Percentiles rank a stretch among this genome's conserved stretches.
phyloP scores from a whole-genome alignment of 1,139 yeast species.

The Yamadazyma kanchanaburiensis region DNA sequence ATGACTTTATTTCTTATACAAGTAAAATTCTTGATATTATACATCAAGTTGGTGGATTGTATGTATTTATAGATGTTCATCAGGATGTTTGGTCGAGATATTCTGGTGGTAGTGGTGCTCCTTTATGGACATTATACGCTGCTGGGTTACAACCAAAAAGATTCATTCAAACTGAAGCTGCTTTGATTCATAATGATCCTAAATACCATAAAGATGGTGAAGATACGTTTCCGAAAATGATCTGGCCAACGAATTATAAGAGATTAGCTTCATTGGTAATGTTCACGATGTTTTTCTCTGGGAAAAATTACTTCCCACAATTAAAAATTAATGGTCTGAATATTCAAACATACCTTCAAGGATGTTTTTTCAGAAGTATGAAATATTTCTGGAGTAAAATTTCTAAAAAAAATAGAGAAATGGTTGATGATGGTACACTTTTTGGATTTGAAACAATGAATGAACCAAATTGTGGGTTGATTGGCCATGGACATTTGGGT shows the following conservation, averaged over 20 bases:
- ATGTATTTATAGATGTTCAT: conserved; percentile 83
- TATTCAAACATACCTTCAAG: conserved; percentile 75
- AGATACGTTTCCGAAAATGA: conserved; percentile 68
- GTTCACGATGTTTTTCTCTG: conserved; percentile 86
- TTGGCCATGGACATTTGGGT: conserved; percentile 50
- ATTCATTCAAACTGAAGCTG: conserved; percentile 70
- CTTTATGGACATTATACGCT: conserved; percentile 93
- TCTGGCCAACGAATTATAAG: conserved; percentile 88
- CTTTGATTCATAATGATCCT: conserved; percentile 62
- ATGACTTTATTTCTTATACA: conserved; percentile 70
- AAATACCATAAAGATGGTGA: conserved; percentile 30
- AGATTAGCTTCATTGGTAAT: conserved; percentile 74
- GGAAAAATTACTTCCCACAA: conserved; percentile 66
- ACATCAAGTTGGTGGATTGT: conserved; percentile 65
- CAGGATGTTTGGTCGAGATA: conserved; percentile 94
- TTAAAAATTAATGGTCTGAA: conserved; percentile 67
- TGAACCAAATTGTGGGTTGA: conserved; percentile 74
- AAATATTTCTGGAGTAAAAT: conserved; percentile 53
- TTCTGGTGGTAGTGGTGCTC: conserved; percentile 95
- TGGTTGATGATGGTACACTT: conserved; percentile 51
- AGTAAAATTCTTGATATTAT: conserved; percentile 58
- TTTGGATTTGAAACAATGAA: conserved; percentile 85
- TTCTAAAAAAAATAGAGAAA: conserved; percentile 43
- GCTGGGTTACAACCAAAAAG: conserved; percentile 79
- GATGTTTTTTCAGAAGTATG: conserved; percentile 57